Evolutionary conservation across 2,329 filamentous ascomycete species (phyloP).

Genomic region (Nannizziopsis barbatae): DNA sequence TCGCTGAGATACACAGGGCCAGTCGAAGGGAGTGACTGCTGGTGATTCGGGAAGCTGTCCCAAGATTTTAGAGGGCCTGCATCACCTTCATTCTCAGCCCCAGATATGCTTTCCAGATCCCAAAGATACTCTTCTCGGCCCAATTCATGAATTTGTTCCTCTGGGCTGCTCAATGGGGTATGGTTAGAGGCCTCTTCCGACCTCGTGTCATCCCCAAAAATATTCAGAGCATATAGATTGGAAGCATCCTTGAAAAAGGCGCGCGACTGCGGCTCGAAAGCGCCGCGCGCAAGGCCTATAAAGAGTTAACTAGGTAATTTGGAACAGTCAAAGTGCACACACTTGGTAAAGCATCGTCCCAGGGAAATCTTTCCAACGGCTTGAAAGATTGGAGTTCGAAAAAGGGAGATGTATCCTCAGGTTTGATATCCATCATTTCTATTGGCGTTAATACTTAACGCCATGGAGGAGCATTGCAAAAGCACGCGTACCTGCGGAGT

Average conservation of each 20-base stretch:
- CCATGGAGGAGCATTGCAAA: no score
- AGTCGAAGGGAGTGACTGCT: slow-evolving; percentile 22
- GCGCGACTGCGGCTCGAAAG: slow-evolving; percentile 20
- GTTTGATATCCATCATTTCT: no score
- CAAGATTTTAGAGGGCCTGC: slow-evolving; percentile 27
- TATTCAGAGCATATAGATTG: slow-evolving; percentile 25
- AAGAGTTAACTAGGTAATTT: not conserved
- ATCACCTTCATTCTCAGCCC: slow-evolving; percentile 6
- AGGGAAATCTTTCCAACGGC: slow-evolving; percentile 27
- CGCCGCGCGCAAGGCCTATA: slow-evolving; percentile 20
- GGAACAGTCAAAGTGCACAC: not conserved
- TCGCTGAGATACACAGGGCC: slow-evolving; percentile 36
- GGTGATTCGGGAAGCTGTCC: slow-evolving; percentile 30
- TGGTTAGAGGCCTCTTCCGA: slow-evolving; percentile 16
- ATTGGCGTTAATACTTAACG: no score
- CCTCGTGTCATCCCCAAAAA: slow-evolving; percentile 23
- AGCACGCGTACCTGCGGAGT: no score
- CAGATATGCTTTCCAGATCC: slow-evolving; percentile 22
- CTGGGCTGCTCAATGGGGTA: slow-evolving; percentile 17
- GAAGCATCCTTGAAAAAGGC: slow-evolving; percentile 20
- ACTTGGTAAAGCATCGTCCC: slow-evolving; percentile 29
- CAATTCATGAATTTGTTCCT: slow-evolving; percentile 17
- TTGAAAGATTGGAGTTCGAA: no score
- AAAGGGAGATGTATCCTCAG: no score
- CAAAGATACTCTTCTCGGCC: slow-evolving; percentile 26